Conservation (phyloP, 352 stramenopile genomes). For the Blastocystis sp. region DNA sequence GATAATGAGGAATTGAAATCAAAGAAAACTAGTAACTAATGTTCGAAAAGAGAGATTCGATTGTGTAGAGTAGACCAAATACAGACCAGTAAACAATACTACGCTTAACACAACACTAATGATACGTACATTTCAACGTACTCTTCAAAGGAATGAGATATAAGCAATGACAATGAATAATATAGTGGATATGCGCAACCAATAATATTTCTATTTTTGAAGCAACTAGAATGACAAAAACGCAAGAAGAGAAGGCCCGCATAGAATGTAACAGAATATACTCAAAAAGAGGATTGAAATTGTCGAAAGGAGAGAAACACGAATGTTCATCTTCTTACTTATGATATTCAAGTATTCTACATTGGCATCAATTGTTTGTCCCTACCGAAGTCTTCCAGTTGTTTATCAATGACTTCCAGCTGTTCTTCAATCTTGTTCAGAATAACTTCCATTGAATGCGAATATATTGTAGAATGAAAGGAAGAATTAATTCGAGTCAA, state of each 20-base stretch:
- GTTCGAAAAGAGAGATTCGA: background rate
- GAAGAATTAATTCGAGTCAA: background rate
- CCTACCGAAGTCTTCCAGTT: slow-evolving; percentile 9
- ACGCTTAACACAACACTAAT: background rate
- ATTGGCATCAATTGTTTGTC: background rate
- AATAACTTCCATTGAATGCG: slow-evolving; percentile 17
- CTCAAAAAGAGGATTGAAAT: background rate
- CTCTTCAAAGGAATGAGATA: slow-evolving; percentile 17
- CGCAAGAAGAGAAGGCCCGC: slow-evolving; percentile 40
- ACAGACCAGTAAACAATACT: slow-evolving; percentile 50
- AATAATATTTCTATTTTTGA: slow-evolving; percentile 12
- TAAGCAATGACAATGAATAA: background rate
- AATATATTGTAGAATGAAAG: background rate
- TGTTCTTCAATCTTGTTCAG: slow-evolving; percentile 57
- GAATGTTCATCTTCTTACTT: slow-evolving; percentile 45
- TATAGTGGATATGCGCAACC: slow-evolving; percentile 33
- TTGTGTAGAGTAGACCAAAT: slow-evolving; percentile 32
- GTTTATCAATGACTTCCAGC: slow-evolving; percentile 10
- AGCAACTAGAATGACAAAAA: background rate
- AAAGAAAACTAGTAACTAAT: background rate
- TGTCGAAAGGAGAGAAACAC: slow-evolving; percentile 21
- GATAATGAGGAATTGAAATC: background rate
- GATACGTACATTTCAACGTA: slow-evolving; percentile 8
- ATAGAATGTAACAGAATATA: slow-evolving; percentile 30
- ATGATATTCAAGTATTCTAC: slow-evolving; percentile 17